Percentiles rank a stretch among this genome's conserved stretches.
Evolutionary conservation across 305 asterid species (phyloP).

Genomic region (Fraxinus floribunda): DNA sequence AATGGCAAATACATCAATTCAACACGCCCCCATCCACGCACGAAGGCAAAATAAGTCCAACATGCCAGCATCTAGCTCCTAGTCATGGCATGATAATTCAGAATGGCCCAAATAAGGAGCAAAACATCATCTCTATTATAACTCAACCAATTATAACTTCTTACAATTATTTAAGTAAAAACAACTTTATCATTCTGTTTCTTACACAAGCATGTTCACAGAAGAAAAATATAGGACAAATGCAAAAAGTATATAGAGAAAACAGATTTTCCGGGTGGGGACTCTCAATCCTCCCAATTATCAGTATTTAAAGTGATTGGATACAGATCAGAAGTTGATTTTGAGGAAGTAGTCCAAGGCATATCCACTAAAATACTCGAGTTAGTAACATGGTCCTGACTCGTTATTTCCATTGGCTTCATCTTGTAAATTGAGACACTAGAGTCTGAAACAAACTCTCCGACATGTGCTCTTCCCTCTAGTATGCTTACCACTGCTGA

Average conservation of each 20-base stretch:
- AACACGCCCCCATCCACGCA: neutral
- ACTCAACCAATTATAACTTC: too few species aligned
- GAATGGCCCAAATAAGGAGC: too few species aligned
- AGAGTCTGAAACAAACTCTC: slow-evolving; percentile 18
- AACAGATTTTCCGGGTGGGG: neutral
- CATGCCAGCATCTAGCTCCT: too few species aligned
- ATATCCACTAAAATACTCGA: slow-evolving; percentile 32
- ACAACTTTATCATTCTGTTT: too few species aligned
- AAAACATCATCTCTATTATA: too few species aligned
- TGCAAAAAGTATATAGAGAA: neutral
- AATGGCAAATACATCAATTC: too few species aligned
- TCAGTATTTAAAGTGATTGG: slow-evolving; percentile 33
- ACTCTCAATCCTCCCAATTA: slow-evolving; percentile 33
- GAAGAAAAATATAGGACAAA: too few species aligned
- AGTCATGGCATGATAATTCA: too few species aligned
- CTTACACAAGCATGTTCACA: too few species aligned
- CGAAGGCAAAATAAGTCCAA: neutral
- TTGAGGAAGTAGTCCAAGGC: slow-evolving; percentile 44
- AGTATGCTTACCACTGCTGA: slow-evolving; percentile 60
- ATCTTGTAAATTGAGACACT: slow-evolving; percentile 11
- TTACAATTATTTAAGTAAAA: too few species aligned
- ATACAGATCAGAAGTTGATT: slow-evolving; percentile 45
- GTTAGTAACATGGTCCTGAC: neutral
- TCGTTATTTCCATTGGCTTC: neutral
- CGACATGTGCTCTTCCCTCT: slow-evolving; percentile 38